Conservation (phyloP, 805 yeast species). For the Pichia ethanolica region DNA sequence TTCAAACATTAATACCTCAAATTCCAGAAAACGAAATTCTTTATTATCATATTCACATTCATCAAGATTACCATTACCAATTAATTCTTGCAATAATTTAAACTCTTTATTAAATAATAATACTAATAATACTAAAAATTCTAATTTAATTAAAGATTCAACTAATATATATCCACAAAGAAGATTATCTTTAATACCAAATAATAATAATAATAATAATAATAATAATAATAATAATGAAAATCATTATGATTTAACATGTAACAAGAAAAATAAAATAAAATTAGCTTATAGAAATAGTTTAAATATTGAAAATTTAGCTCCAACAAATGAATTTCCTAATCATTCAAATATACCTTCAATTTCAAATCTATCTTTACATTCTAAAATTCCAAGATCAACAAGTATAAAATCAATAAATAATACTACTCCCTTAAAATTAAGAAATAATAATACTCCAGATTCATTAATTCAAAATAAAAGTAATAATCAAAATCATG, state of each 20-base stretch:
- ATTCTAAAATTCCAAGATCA: conserved; percentile 5
- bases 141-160: neutral
- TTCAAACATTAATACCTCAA: neutral
- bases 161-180: neutral
- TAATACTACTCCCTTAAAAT: neutral
- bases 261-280: neutral
- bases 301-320: neutral
- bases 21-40: neutral
- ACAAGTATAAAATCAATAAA: neutral
- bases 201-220: neutral
- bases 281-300: neutral
- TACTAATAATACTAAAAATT: neutral
- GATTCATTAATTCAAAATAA: neutral
- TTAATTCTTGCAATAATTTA: neutral
- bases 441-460: neutral
- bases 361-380: neutral
- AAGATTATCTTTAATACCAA: neutral
- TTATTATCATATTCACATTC: neutral
- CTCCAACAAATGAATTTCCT: no score
- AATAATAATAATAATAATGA: neutral
- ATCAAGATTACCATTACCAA: conserved; percentile 2
- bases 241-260: neutral
- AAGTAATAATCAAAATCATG: neutral
- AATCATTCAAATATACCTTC: neutral
- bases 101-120: neutral